A percentile compares a stretch with the other conserved stretches of the same genome.
Conservation (phyloP, 805 yeast species). For the Helenozyma rhizophorensis region DNA sequence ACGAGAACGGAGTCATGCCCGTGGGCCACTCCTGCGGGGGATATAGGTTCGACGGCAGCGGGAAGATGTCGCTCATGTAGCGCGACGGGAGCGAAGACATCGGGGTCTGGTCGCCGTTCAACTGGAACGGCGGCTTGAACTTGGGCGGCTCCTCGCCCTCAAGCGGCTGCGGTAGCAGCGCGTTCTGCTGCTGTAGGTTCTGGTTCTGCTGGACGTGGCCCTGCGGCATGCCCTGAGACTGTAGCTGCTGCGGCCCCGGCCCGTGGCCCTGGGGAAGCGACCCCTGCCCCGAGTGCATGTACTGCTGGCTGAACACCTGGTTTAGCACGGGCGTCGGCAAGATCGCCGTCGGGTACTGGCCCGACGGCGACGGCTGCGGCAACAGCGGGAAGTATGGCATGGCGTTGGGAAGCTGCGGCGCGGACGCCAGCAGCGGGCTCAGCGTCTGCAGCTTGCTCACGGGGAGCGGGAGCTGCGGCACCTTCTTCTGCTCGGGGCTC, state of each 20-base stretch:
- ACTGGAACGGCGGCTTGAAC: conserved; percentile 14
- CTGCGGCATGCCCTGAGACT: conserved; percentile 1
- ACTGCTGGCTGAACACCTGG: conserved; percentile 30
- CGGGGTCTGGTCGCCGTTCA: conserved; percentile 61
- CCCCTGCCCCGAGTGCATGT: conserved; percentile 2
- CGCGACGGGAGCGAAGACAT: conserved; percentile 67
- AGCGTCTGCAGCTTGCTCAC: conserved; percentile 36
- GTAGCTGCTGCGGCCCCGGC: not conserved
- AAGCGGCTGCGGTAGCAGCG: too few species aligned
- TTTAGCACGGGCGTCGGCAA: conserved; percentile 32
- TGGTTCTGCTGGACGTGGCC: conserved; percentile 1
- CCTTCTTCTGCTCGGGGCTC: conserved; percentile 13
- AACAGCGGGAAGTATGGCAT: conserved; percentile 19
- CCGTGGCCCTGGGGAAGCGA: conserved; percentile 4
- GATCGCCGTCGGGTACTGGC: conserved; percentile 16
- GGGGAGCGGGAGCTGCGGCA: conserved; percentile 29
- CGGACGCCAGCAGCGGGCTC: conserved; percentile 37
- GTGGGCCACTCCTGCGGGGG: conserved; percentile 47
- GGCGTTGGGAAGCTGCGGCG: conserved; percentile 31
- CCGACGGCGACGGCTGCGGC: conserved; percentile 28
- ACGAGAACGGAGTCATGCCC: conserved; percentile 35
- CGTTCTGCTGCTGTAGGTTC: not conserved
- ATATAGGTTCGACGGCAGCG: conserved; percentile 73
- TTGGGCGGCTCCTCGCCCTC: conserved; percentile 9
- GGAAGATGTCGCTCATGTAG: conserved; percentile 63